Conservation (phyloP, 495 filamentous ascomycete species). For the Penicillium paradoxum region DNA sequence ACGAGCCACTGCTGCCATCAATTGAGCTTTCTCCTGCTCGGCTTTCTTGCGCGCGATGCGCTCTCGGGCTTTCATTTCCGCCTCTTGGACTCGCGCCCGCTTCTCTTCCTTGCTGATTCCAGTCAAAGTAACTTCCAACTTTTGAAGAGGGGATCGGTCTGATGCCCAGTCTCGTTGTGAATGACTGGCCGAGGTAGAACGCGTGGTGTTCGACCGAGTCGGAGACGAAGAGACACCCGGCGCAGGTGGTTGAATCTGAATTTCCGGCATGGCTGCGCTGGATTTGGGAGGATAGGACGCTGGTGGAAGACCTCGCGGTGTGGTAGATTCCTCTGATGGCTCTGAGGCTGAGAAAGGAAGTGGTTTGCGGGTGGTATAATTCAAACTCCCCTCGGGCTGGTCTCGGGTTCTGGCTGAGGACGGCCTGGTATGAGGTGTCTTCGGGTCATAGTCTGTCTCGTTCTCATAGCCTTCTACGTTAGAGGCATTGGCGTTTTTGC, state of each 20-base stretch:
- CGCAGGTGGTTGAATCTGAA: conserved; percentile 6
- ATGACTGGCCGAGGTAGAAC: conserved; percentile 32
- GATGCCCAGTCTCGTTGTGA: conserved; percentile 53
- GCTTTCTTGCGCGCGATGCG: conserved; percentile 35
- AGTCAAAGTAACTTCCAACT: conserved; percentile 78
- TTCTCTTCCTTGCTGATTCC: conserved; percentile 93
- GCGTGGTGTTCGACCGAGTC: conserved; percentile 35
- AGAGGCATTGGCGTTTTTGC: background rate
- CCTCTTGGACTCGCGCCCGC: conserved; percentile 71
- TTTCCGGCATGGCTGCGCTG: conserved; percentile 4
- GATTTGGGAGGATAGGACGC: conserved; percentile 4
- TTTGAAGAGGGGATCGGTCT: conserved; percentile 85
- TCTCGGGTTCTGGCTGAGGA: conserved; percentile 21
- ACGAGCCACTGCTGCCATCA: conserved; percentile 5
- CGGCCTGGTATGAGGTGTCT: conserved; percentile 7
- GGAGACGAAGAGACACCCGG: conserved; percentile 12
- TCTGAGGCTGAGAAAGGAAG: conserved; percentile 1
- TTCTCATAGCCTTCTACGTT: conserved; percentile 3
- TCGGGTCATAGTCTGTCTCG: background rate
- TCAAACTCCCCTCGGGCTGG: conserved; percentile 11
- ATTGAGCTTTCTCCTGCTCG: conserved; percentile 19
- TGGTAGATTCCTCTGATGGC: conserved; percentile 17
- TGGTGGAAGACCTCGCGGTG: conserved; percentile 18
- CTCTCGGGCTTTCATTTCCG: conserved; percentile 58
- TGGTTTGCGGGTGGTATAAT: conserved; percentile 21